Evolutionary conservation across 1,284 basidiomycete species (phyloP), one percentile per base, ranked within the genome.

Genomic region (Garcileccinum viscosum): DNA sequence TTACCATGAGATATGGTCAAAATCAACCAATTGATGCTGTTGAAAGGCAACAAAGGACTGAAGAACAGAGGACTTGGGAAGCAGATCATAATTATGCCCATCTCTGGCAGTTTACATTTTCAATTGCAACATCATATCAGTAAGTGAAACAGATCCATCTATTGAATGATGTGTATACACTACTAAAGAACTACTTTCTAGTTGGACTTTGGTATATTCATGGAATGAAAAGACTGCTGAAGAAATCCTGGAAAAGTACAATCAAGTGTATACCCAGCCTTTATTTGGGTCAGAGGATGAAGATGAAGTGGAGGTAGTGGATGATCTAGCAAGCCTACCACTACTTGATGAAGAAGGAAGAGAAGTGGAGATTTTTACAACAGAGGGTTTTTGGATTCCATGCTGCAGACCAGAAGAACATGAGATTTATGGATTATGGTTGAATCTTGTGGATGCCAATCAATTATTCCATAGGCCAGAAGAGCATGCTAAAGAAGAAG

Each of bases 41-140:
- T 0, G 27, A 53, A 14, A 15, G 15, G 0, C 14, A 27, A 30
- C 4, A 9, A 8, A 30, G 8, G 15, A 27, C 0, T 17, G n/a
- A n/a, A 5, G 50, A 53, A 19, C 50, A 27, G 2, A 15, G 15
- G 17, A 19, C 17, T 0, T 53, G 50, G 50, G 50, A 53, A 0
- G 15, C 8, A 17, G 50, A 53, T 19, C 50, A 53, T 12, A 27
- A 53, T 27, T 53, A 53, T 1, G 17, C 1, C 4, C 4, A 53
- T 7, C 14, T 53, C 9, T 15, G 50, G 0, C 50, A 53, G 50
- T 53, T 53, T 1, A 53, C 50, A 0, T 53, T 53, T 2, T 30
- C 50, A 0, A 53, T 27, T 12, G 50, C 50, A 0, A 27, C 50
- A 0, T 30, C 27, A 1, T 27, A 27, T 17, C 24, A 27, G 50